phyloP scores from a whole-genome alignment of 768 basidiomycete species.

The Dioszegia hungarica region DNA sequence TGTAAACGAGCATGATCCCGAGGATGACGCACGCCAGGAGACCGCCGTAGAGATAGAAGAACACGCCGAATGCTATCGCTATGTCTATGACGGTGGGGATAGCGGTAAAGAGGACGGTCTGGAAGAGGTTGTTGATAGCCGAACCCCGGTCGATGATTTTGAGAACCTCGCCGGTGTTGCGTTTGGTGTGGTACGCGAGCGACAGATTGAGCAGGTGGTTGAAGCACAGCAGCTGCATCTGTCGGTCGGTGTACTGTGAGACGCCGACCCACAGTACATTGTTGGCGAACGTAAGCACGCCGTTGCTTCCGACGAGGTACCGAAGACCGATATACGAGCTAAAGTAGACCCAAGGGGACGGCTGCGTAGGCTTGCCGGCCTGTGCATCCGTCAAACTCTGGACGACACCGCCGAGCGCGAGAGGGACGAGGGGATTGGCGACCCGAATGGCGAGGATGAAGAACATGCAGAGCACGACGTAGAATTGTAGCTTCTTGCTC shows the following conservation, averaged over 20 bases:
- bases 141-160: constrained; percentile 65
- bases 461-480: constrained; percentile 65
- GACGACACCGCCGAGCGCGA: constrained; percentile 65
- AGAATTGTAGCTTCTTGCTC: constrained; percentile 60
- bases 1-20: constrained; percentile 61
- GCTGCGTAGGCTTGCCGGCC: not conserved
- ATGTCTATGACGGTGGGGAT: constrained; percentile 79
- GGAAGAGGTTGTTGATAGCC: constrained; percentile 74
- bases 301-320: constrained; percentile 74
- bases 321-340: constrained; percentile 64
- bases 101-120: constrained; percentile 78
- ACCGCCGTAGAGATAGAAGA: constrained; percentile 46
- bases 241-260: constrained; percentile 80
- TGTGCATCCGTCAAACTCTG: constrained; percentile 39
- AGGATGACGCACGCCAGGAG: constrained; percentile 59
- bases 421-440: constrained; percentile 69
- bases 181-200: constrained; percentile 72
- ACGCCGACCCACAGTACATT: constrained; percentile 67
- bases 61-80: constrained; percentile 45
- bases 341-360: constrained; percentile 62
- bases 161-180: constrained; percentile 79
- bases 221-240: constrained; percentile 81
- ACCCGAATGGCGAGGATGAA: constrained; percentile 69
- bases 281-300: constrained; percentile 52
- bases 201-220: constrained; percentile 82